A percentile compares a stretch with the other conserved stretches of the same genome.
Conservation (phyloP, 192 early-diverging fungal genomes). For the Backusella morwellensis region DNA sequence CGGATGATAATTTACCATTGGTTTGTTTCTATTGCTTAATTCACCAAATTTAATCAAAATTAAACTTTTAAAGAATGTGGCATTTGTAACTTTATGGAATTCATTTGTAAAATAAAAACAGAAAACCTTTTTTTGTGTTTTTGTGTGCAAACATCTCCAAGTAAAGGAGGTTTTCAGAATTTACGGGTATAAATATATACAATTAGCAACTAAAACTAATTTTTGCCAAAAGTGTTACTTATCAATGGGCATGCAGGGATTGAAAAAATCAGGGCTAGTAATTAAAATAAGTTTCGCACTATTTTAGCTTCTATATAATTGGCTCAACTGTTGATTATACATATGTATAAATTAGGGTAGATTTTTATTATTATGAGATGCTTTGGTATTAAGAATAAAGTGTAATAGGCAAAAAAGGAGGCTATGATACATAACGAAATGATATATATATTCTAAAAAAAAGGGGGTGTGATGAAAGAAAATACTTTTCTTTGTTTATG, state of each 20-base stretch:
- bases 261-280: neutral
- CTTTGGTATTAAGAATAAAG: neutral
- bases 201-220: neutral
- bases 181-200: neutral
- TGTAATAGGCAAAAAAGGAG: neutral
- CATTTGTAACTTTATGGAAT: neutral
- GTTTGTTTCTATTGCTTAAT: neutral
- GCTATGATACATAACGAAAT: neutral
- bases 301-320: neutral
- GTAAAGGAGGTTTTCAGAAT: neutral
- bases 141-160: neutral
- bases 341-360: neutral
- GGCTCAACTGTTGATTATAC: neutral
- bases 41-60: neutral
- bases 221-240: neutral
- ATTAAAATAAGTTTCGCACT: neutral
- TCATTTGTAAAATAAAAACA: neutral
- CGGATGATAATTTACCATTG: neutral
- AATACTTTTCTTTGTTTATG: neutral
- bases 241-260: neutral
- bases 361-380: neutral
- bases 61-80: neutral
- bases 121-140: neutral
- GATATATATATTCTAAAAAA: slow-evolving; percentile 5
- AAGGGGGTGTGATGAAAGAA: neutral